Evolutionary conservation across 2,329 filamentous ascomycete genomes (phyloP), one percentile per base, ranked within the genome.

Genomic region (Ascochyta koolunga): DNA sequence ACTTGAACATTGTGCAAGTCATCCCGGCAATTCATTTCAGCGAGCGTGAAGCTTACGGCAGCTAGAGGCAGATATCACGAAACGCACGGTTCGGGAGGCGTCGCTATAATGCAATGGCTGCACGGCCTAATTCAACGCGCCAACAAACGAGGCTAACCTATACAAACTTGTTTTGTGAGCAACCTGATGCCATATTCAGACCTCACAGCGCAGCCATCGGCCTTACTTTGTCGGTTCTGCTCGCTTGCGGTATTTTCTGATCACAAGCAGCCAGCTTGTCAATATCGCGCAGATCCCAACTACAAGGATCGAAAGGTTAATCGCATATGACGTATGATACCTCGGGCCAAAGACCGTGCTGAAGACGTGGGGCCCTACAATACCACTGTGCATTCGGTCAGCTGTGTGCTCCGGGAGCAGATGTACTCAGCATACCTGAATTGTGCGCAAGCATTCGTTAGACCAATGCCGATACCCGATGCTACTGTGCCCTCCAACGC

Each of bases 391-490:
- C 1, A 11, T 13, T 11, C 16, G 4, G 37, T 56, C 40, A 53
- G 52, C 43, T 13, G 5, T 37, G 7, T 15, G 6, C 21, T 24
- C 6, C 29, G 19, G 18, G 16, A 21, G 18, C 15, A 24, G 13
- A 13, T 11, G 5, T 4, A 6, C 15, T 44, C 35, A n/a, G 58
- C 54, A 10, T 54, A 59, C 52, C 54, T 47, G 31, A 62, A 64
- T 22, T 64, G 61, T 11, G 61, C 57, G 29, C 61, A 64, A 22
- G 61, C 61, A 33, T 64, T 62, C 13, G 59, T 64, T 35, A 64
- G 22, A 5, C 61, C 61, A 38, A 62, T 64, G 6, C 61, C 61
- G 15, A 64, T 58, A 11, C 61, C 59, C 5, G 59, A 62, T 43
- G 61, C 59, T 9, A 62, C 59, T 7, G 61, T 64, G 10, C 61